phyloP scores from a whole-genome alignment of 2,329 filamentous ascomycete genomes.

The Fusarium agapanthi region DNA sequence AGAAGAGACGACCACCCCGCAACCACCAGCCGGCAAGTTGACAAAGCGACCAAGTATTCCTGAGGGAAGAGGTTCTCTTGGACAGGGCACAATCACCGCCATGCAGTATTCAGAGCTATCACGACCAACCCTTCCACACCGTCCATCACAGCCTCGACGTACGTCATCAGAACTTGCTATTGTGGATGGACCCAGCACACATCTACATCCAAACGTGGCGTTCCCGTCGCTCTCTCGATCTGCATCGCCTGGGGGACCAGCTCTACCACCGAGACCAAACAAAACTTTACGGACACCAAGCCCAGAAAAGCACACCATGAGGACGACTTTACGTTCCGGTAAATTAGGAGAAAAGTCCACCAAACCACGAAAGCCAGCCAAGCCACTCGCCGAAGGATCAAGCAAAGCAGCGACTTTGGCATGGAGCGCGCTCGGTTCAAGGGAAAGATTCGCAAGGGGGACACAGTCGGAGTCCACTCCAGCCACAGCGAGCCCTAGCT shows the following conservation, averaged over 20 bases:
- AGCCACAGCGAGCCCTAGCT: constrained; percentile 24
- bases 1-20: constrained; percentile 40
- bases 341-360: constrained; percentile 54
- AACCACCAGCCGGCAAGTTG: constrained; percentile 33
- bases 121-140: constrained; percentile 67
- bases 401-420: constrained; percentile 72
- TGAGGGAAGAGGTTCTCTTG: constrained; percentile 70
- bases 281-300: constrained; percentile 60
- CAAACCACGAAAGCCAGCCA: constrained; percentile 54
- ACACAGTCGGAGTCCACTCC: constrained; percentile 38
- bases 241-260: constrained; percentile 44
- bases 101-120: constrained; percentile 83
- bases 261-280: constrained; percentile 46
- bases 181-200: constrained; percentile 45
- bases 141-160: constrained; percentile 65
- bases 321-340: constrained; percentile 66
- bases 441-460: constrained; percentile 47
- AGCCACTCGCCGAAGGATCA: constrained; percentile 59
- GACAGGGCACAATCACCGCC: constrained; percentile 82
- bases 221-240: constrained; percentile 39
- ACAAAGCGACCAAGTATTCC: constrained; percentile 32
- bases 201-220: constrained; percentile 20
- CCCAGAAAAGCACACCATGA: constrained; percentile 69
- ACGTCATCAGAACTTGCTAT: constrained; percentile 60
- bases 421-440: constrained; percentile 60